Evolutionary conservation across 1,139 yeast species (phyloP).

Genomic region (Schwanniomyces etchellsii): DNA sequence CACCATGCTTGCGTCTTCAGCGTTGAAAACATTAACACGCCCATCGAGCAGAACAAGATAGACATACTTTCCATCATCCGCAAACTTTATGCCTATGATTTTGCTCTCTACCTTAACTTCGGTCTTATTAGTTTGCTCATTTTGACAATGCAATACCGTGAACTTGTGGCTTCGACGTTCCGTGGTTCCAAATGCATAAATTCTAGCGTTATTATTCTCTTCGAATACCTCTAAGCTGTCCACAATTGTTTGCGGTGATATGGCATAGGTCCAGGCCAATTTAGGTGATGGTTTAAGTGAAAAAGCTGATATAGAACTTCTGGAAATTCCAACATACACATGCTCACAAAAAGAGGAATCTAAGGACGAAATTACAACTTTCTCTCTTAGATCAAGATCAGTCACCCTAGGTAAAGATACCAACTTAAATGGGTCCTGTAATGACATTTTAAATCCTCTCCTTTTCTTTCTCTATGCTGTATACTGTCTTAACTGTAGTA

Average conservation of each 20-base stretch:
- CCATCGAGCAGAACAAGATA: constrained; percentile 42
- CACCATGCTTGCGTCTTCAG: constrained; percentile 7
- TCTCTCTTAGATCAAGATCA: constrained; percentile 24
- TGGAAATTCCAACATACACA: constrained; percentile 65
- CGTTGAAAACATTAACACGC: constrained; percentile 21
- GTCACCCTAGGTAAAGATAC: constrained; percentile 37
- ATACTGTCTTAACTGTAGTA: not conserved
- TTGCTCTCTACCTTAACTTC: constrained; percentile 14
- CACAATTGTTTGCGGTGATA: constrained; percentile 56
- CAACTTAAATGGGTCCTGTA: constrained; percentile 34
- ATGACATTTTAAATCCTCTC: constrained; percentile 13
- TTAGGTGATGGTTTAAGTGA: constrained; percentile 78
- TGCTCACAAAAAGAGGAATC: constrained; percentile 19
- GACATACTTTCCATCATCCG: constrained; percentile 25
- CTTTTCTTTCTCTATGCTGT: not conserved
- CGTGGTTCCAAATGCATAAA: constrained; percentile 38
- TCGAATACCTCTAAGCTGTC: constrained; percentile 37
- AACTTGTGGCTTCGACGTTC: constrained; percentile 43
- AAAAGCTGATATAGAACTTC: constrained; percentile 68
- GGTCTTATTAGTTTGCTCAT: constrained; percentile 1
- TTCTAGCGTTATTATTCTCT: constrained; percentile 12
- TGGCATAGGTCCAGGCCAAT: constrained; percentile 65
- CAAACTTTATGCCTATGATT: constrained; percentile 32
- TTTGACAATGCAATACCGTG: constrained; percentile 24
- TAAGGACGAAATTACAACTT: constrained; percentile 27